phyloP scores from a whole-genome alignment of 1,284 basidiomycete genomes.

The Vanrija pseudolonga region DNA sequence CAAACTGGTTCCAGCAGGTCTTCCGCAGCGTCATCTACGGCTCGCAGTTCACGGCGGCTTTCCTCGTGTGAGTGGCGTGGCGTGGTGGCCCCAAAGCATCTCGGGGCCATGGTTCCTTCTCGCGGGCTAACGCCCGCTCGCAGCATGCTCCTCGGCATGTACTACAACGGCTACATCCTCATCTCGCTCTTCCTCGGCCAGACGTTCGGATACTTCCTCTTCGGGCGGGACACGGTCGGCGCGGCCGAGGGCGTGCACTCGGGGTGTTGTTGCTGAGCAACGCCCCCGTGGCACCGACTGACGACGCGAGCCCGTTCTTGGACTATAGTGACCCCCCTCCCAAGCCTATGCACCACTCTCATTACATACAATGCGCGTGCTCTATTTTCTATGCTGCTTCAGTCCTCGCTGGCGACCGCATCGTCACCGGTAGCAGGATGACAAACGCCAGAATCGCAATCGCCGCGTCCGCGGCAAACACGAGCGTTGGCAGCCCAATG shows the following conservation, averaged over 20 bases:
- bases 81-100: no score
- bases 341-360: no score
- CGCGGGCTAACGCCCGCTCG: not conserved
- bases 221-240: constrained; percentile 33
- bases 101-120: no score
- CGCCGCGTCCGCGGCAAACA: constrained; percentile 39
- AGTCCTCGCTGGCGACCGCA: constrained; percentile 15
- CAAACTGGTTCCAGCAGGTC: constrained; percentile 40
- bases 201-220: constrained; percentile 37
- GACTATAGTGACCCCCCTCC: no score
- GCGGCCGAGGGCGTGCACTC: not conserved
- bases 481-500: constrained; percentile 25
- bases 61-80: constrained; percentile 39
- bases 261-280: no score
- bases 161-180: constrained; percentile 48
- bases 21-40: constrained; percentile 43
- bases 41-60: constrained; percentile 46
- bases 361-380: no score
- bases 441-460: constrained; percentile 35
- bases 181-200: constrained; percentile 48
- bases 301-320: no score
- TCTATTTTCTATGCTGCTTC: no score
- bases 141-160: constrained; percentile 50
- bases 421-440: constrained; percentile 33
- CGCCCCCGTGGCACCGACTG: no score